A percentile compares a stretch with the other conserved stretches of the same genome.
Evolutionary conservation across 139 green algal species (phyloP).

Genomic region (Volvox reticuliferus): DNA sequence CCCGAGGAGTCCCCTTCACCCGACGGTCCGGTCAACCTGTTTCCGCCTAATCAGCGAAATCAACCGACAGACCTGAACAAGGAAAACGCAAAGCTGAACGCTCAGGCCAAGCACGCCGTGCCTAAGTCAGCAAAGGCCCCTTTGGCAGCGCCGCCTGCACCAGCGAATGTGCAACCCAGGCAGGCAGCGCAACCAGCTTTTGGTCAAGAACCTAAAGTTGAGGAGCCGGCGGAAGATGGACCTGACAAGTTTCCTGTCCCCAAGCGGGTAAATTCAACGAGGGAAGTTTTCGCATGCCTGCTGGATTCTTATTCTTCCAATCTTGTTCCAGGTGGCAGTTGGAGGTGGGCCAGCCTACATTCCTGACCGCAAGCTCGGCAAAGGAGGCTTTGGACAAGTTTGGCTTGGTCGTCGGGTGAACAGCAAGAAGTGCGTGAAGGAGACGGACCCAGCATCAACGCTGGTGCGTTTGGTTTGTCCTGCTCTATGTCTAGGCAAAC

Average conservation of each 20-base stretch:
- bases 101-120: conserved; percentile 34
- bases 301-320: not conserved
- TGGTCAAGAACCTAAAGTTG: conserved; percentile 24
- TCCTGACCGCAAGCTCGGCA: conserved; percentile 92
- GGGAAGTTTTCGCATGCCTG: not conserved
- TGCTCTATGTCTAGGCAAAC: no score
- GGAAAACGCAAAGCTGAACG: conserved; percentile 46
- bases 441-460: conserved; percentile 17
- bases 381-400: conserved; percentile 90
- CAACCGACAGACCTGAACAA: conserved; percentile 41
- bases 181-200: not conserved
- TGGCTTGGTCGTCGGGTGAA: conserved; percentile 48
- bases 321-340: conserved; percentile 81
- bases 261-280: conserved; percentile 16
- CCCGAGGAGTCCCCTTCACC: conserved; percentile 23
- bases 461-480: conserved; percentile 9
- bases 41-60: conserved; percentile 36
- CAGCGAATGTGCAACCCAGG: not conserved
- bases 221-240: conserved; percentile 40
- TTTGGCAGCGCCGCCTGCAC: conserved; percentile 23
- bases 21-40: conserved; percentile 31
- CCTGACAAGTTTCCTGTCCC: conserved; percentile 46
- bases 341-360: conserved; percentile 88
- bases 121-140: conserved; percentile 40
- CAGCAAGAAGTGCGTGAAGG: conserved; percentile 22